These are phyloP conservation scores for Trametes cingulata DNA, from an alignment of 768 basidiomycete genomes.

Conservation along the genomic window DNA sequence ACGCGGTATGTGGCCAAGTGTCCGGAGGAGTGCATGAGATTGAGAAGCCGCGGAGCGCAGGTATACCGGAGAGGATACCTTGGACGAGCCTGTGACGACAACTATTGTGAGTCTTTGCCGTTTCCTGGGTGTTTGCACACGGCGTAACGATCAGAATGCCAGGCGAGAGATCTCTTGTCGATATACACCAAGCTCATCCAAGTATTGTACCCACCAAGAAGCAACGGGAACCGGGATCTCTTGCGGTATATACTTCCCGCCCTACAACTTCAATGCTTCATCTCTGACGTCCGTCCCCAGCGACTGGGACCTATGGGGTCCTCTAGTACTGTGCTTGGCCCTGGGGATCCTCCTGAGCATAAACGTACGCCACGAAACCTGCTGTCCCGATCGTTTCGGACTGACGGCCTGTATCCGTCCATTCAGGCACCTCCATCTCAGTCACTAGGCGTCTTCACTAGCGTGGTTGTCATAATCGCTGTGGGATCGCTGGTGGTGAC, in stretches of 20 bases:
- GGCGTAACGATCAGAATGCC: not conserved
- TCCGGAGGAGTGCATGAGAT: not conserved
- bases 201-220: constrained; percentile 83
- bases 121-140: constrained; percentile 11
- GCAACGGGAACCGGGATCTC: constrained; percentile 74
- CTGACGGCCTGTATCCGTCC: not conserved
- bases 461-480: constrained; percentile 91
- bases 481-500: constrained; percentile 90
- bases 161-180: constrained; percentile 88
- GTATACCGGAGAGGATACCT: constrained; percentile 81
- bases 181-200: constrained; percentile 93
- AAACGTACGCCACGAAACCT: constrained; percentile 50
- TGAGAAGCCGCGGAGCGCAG: constrained; percentile 36
- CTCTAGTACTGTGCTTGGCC: constrained; percentile 77
- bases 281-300: constrained; percentile 38
- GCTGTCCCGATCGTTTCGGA: not conserved
- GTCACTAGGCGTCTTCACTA: constrained; percentile 87
- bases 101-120: constrained; percentile 82
- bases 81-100: constrained; percentile 87
- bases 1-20: constrained; percentile 60
- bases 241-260: constrained; percentile 51
- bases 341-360: constrained; percentile 85
- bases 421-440: constrained; percentile 78
- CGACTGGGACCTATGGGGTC: constrained; percentile 99
- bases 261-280: not conserved